phyloP scores from a whole-genome alignment of 148 eudicot genomes.

The Vaccinium myrtillus region DNA sequence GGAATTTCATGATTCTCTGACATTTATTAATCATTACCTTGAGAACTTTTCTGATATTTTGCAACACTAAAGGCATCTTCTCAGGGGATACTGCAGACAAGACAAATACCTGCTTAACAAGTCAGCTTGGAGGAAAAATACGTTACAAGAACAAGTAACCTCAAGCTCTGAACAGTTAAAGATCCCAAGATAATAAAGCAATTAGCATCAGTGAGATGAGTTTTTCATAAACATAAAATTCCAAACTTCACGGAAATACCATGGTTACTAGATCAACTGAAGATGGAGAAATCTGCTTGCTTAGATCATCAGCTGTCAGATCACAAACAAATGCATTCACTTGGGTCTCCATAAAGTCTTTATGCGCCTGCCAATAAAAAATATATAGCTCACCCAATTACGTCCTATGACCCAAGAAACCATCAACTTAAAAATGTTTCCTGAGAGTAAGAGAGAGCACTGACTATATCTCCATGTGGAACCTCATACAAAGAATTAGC shows the following conservation, averaged over 20 bases:
- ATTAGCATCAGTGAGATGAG: conserved; percentile 1
- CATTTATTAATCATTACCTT: conserved; percentile 54
- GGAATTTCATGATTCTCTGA: background rate
- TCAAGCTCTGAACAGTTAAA: conserved; percentile 10
- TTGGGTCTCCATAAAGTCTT: conserved; percentile 59
- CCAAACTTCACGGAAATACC: conserved; percentile 46
- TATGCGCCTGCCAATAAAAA: conserved; percentile 59
- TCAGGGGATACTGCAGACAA: conserved; percentile 98
- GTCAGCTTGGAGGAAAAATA: conserved; percentile 49
- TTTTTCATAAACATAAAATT: background rate
- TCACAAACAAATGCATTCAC: conserved; percentile 92
- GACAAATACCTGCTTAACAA: conserved; percentile 90
- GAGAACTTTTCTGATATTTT: conserved; percentile 71
- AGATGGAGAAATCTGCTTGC: conserved; percentile 61
- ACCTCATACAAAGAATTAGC: conserved; percentile 2
- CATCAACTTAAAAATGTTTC: background rate
- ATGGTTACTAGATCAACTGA: conserved; percentile 96
- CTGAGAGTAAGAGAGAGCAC: background rate
- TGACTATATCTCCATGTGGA: background rate
- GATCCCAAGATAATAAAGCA: background rate
- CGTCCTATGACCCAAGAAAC: background rate
- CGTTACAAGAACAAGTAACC: background rate
- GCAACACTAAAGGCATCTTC: conserved; percentile 74
- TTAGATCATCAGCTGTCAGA: conserved; percentile 75
- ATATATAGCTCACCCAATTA: conserved; percentile 3